phyloP scores from a whole-genome alignment of 495 filamentous ascomycete genomes.

The Neurospora sublineolata region DNA sequence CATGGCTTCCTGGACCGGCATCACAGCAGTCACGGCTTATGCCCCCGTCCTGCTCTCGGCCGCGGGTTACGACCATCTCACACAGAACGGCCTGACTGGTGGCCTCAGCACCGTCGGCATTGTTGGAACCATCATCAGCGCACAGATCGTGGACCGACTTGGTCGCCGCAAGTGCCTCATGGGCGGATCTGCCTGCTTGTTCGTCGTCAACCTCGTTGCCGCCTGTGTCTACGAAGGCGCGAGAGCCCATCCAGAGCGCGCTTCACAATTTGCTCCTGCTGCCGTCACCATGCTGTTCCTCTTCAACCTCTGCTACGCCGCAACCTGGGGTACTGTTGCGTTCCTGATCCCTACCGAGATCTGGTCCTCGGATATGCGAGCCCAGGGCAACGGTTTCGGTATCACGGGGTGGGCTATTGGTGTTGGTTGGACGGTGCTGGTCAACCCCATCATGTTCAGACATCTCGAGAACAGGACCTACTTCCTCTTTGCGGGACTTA shows the following conservation, averaged over 20 bases:
- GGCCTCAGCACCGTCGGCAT: conserved; percentile 9
- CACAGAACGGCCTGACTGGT: conserved; percentile 8
- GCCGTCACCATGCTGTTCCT: conserved; percentile 11
- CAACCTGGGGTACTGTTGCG: conserved; percentile 10
- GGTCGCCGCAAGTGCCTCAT: conserved; percentile 9
- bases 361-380: conserved; percentile 9
- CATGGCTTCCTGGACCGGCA: conserved; percentile 64
- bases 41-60: conserved; percentile 49
- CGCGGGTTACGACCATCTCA: conserved; percentile 5
- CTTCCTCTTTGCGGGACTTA: conserved; percentile 6
- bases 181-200: conserved; percentile 3
- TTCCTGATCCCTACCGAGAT: conserved; percentile 10
- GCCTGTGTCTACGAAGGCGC: conserved; percentile 7
- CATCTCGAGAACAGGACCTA: conserved; percentile 30
- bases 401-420: conserved; percentile 10
- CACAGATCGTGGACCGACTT: conserved; percentile 10
- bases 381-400: conserved; percentile 9
- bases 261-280: conserved; percentile 7
- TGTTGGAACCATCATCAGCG: conserved; percentile 11
- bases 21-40: conserved; percentile 60
- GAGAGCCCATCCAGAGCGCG: conserved; percentile 4
- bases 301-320: conserved; percentile 10
- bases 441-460: conserved; percentile 60
- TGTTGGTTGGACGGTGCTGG: conserved; percentile 45
- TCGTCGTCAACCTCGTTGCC: conserved; percentile 6